phyloP scores from a whole-genome alignment of 1,139 yeast species.

The Zygoascus meyerae region DNA sequence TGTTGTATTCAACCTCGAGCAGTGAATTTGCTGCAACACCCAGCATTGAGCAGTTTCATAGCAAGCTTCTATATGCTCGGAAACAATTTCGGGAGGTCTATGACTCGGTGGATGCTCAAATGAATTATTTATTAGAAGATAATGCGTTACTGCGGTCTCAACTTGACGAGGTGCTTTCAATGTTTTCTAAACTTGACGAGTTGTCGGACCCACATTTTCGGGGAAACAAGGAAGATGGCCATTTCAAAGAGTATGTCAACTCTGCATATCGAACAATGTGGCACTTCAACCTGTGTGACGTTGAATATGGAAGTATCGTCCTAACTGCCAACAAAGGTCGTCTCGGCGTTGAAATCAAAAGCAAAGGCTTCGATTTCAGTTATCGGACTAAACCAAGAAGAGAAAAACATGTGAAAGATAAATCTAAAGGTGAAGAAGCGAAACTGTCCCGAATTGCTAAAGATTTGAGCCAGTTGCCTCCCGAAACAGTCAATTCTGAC shows the following conservation, averaged over 20 bases:
- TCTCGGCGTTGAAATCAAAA: slow-evolving; percentile 39
- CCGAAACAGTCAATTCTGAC: slow-evolving; percentile 8
- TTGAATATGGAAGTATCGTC: slow-evolving; percentile 41
- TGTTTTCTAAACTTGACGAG: slow-evolving; percentile 50
- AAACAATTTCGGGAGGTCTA: slow-evolving; percentile 60
- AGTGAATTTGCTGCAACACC: slow-evolving; percentile 64
- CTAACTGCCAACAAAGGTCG: slow-evolving; percentile 40
- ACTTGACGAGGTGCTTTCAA: slow-evolving; percentile 51
- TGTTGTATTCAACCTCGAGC: slow-evolving; percentile 64
- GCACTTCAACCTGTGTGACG: slow-evolving; percentile 72
- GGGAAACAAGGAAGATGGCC: neutral
- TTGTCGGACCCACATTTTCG: neutral
- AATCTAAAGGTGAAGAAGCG: neutral
- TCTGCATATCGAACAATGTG: slow-evolving; percentile 65
- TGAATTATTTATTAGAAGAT: slow-evolving; percentile 37
- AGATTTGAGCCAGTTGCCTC: neutral
- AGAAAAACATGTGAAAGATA: slow-evolving; percentile 11
- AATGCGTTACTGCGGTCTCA: slow-evolving; percentile 34
- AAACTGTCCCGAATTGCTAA: too few species aligned
- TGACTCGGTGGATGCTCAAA: slow-evolving; percentile 52
- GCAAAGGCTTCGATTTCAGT: slow-evolving; percentile 48
- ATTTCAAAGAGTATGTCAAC: slow-evolving; percentile 44
- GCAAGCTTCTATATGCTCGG: slow-evolving; percentile 46
- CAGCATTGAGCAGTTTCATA: slow-evolving; percentile 56
- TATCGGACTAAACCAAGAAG: slow-evolving; percentile 29